A percentile compares a stretch with the other conserved stretches of the same genome.
These are phyloP conservation scores for Codiaeum variegatum DNA, from an alignment of 441 rosid species.

Conservation along the genomic window DNA sequence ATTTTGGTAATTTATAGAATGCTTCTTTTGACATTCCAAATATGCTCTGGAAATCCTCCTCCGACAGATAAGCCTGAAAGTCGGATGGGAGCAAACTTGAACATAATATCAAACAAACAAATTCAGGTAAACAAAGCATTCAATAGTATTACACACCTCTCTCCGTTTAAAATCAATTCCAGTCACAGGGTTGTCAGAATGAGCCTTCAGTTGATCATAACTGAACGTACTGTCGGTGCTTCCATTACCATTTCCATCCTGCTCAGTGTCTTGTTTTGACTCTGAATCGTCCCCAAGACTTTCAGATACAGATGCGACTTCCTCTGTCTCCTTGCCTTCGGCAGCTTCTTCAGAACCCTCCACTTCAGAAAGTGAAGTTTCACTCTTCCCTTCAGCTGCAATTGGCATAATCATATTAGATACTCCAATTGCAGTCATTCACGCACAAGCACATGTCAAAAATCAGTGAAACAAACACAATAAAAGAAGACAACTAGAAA, in stretches of 20 bases:
- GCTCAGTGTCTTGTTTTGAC: slow-evolving; percentile 33
- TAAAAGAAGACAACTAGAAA: background rate
- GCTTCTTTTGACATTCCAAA: slow-evolving; percentile 65
- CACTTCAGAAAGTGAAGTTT: slow-evolving; percentile 31
- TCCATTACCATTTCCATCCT: slow-evolving; percentile 39
- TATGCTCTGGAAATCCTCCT: slow-evolving; percentile 70
- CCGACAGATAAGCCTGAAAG: slow-evolving; percentile 80
- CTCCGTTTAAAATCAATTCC: slow-evolving; percentile 67
- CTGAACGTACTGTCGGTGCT: slow-evolving; percentile 48
- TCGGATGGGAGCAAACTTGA: slow-evolving; percentile 9
- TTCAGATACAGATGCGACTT: slow-evolving; percentile 40
- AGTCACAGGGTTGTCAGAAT: slow-evolving; percentile 69
- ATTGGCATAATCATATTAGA: slow-evolving; percentile 18
- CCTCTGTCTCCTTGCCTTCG: slow-evolving; percentile 54
- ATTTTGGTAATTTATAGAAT: slow-evolving; percentile 68
- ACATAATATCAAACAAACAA: background rate
- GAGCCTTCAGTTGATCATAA: slow-evolving; percentile 83
- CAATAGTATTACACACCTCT: slow-evolving; percentile 58
- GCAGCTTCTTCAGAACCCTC: slow-evolving; percentile 37
- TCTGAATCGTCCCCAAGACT: slow-evolving; percentile 40
- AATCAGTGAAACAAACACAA: slow-evolving; percentile 5
- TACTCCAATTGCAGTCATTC: background rate
- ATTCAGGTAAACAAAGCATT: background rate
- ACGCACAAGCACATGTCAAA: slow-evolving; percentile 5
- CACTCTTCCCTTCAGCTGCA: slow-evolving; percentile 44